Conservation (phyloP, 768 basidiomycete genomes). For the Pleurotus salmoneostramineus region DNA sequence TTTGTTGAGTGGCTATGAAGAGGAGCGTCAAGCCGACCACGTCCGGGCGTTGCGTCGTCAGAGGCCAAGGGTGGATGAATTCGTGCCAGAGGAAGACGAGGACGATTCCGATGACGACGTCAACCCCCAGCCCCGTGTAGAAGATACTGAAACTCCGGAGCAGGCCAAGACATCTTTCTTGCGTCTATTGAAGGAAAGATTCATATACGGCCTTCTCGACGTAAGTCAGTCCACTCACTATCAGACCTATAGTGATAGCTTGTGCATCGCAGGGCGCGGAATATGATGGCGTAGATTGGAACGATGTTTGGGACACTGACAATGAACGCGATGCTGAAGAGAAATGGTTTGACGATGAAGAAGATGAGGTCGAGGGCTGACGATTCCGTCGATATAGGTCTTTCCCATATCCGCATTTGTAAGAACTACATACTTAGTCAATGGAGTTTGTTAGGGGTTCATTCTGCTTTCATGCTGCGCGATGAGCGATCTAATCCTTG, state of each 20-base stretch:
- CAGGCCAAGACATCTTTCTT: constrained; percentile 52
- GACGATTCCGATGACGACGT: constrained; percentile 41
- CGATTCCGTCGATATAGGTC: no score
- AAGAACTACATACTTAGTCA: not conserved
- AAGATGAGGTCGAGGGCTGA: not conserved
- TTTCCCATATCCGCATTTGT: not conserved
- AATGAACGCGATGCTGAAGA: not conserved
- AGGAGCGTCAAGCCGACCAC: constrained; percentile 70
- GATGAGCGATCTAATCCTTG: constrained; percentile 4
- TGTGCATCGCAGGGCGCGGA: not conserved
- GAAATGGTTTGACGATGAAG: constrained; percentile 2
- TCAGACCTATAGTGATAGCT: not conserved
- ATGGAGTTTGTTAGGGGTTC: no score
- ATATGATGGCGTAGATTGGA: constrained; percentile 4
- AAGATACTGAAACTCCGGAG: constrained; percentile 42
- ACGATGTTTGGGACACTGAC: constrained; percentile 1
- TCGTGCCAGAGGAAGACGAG: constrained; percentile 70
- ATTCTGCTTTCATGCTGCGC: not conserved
- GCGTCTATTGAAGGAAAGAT: constrained; percentile 58
- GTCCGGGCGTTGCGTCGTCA: constrained; percentile 42
- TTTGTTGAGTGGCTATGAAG: constrained; percentile 70
- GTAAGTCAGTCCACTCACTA: constrained; percentile 32
- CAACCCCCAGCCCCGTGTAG: constrained; percentile 2
- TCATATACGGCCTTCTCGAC: constrained; percentile 75
- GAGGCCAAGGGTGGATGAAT: constrained; percentile 31